Evolutionary conservation across 2,329 filamentous ascomycete genomes (phyloP).

Genomic region (Exophiala dermatitidis): DNA sequence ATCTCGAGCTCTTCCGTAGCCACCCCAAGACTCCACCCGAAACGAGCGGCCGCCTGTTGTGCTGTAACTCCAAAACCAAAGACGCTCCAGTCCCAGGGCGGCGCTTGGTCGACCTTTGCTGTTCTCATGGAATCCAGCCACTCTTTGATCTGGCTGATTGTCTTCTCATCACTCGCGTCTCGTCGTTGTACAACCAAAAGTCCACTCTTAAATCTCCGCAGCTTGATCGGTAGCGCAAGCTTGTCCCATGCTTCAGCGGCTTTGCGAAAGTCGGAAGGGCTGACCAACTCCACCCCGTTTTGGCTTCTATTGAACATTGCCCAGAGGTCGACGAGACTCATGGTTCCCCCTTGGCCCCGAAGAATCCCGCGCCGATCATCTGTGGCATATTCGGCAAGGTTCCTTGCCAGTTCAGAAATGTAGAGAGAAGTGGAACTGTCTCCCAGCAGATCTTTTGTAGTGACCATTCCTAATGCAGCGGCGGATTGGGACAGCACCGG

Average conservation of each 20-base stretch:
- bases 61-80: constrained; percentile 85
- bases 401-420: constrained; percentile 75
- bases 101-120: constrained; percentile 49
- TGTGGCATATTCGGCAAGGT: constrained; percentile 79
- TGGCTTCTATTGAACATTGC: constrained; percentile 88
- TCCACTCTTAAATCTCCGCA: constrained; percentile 85
- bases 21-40: constrained; percentile 96
- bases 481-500: constrained; percentile 74
- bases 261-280: constrained; percentile 83
- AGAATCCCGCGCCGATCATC: constrained; percentile 75
- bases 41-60: constrained; percentile 78
- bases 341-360: constrained; percentile 74
- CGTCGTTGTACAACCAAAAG: constrained; percentile 87
- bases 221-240: constrained; percentile 73
- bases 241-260: constrained; percentile 83
- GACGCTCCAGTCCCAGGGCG: constrained; percentile 65
- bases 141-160: constrained; percentile 63
- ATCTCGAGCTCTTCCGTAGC: constrained; percentile 93
- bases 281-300: constrained; percentile 89
- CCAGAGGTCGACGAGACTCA: constrained; percentile 86
- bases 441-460: constrained; percentile 90
- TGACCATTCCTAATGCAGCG: constrained; percentile 77
- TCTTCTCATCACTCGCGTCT: constrained; percentile 86
- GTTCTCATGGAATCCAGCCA: constrained; percentile 70
- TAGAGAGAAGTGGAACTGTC: constrained; percentile 74